Percentiles rank a stretch among this genome's conserved stretches.
Evolutionary conservation across 2,329 filamentous ascomycete genomes (phyloP).

Genomic region (Elsinoe necatrix): DNA sequence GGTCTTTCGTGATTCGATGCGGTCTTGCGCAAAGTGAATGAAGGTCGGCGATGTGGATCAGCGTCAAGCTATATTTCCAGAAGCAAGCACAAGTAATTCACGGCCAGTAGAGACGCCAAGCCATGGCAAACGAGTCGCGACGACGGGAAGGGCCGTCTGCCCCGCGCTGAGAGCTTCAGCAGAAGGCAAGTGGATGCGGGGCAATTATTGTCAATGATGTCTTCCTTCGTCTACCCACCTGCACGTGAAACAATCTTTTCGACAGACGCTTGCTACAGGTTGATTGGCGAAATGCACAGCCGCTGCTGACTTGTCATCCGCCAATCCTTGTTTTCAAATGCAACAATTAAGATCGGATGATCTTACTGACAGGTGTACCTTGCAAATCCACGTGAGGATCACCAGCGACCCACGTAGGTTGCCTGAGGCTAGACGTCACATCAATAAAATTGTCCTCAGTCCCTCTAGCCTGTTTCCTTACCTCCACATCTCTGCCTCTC

Average conservation of each 20-base stretch:
- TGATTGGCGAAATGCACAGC: too few relatives aligned
- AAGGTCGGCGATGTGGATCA: neutral
- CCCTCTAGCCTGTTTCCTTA: neutral
- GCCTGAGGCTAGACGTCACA: conserved; percentile 5
- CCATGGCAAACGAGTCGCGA: neutral
- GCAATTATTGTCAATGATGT: neutral
- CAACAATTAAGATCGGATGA: neutral
- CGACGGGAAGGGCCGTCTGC: neutral
- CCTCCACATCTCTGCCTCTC: neutral
- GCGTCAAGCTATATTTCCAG: neutral
- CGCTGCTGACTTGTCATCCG: too few relatives aligned
- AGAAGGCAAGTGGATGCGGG: neutral
- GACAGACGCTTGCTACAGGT: too few relatives aligned
- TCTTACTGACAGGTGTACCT: neutral
- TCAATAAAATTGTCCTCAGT: neutral
- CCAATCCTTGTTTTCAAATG: too few relatives aligned
- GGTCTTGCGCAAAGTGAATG: neutral
- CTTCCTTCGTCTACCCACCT: neutral
- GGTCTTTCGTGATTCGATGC: too few relatives aligned
- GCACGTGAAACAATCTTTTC: neutral
- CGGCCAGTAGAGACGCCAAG: neutral
- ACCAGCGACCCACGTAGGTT: neutral
- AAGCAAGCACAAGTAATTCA: neutral
- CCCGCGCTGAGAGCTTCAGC: neutral
- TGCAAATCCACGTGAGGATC: conserved; percentile 2